These are phyloP conservation scores for Bromus sterilis DNA, from an alignment of 176 grass and related monocot species.

Conservation along the genomic window DNA sequence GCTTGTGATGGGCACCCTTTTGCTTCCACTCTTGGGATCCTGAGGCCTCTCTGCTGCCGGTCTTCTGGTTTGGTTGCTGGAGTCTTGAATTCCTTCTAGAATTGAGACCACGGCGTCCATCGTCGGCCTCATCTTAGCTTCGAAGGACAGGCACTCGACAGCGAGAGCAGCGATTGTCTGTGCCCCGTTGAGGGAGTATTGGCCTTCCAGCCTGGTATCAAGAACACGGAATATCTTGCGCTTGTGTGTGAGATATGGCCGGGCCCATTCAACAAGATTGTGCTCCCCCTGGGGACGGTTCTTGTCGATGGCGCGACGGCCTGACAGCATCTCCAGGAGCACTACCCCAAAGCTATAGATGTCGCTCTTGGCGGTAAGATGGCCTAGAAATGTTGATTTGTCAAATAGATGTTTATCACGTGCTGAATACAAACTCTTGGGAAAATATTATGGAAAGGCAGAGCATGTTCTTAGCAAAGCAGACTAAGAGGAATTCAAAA, in stretches of 20 bases:
- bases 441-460: not conserved
- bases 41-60: constrained; percentile 15
- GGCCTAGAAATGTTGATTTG: constrained; percentile 35
- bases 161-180: constrained; percentile 57
- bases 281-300: constrained; percentile 70
- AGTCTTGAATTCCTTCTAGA: constrained; percentile 45
- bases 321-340: constrained; percentile 76
- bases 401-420: not conserved
- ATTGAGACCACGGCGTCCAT: constrained; percentile 59
- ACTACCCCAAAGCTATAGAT: constrained; percentile 81
- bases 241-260: constrained; percentile 66
- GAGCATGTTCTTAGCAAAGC: not conserved
- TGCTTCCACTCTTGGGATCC: constrained; percentile 23
- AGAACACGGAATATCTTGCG: constrained; percentile 81
- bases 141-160: constrained; percentile 43
- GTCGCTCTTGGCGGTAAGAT: constrained; percentile 66
- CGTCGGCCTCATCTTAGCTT: constrained; percentile 55
- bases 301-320: constrained; percentile 70
- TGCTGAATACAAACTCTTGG: not conserved
- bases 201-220: constrained; percentile 60
- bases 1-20: not conserved
- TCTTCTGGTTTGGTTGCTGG: not conserved
- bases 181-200: constrained; percentile 43
- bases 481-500: not conserved
- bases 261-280: constrained; percentile 77